Percentiles rank a stretch among this genome's conserved stretches.
phyloP scores from a whole-genome alignment of 371 early-diverging fungal genomes.

The Mucor racemosus region DNA sequence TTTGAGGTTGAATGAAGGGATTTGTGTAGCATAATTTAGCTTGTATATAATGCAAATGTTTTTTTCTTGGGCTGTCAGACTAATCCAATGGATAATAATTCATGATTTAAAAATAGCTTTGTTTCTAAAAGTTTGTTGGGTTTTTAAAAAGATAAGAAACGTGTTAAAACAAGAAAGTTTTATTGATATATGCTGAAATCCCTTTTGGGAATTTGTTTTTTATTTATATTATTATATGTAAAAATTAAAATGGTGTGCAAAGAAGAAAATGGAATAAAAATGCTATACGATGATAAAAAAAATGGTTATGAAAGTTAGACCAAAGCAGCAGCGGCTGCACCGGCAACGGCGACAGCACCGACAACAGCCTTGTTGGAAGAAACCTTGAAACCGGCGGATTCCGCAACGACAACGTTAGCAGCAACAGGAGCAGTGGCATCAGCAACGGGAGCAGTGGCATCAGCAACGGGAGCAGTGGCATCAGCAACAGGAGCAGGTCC shows the following conservation, averaged over 20 bases:
- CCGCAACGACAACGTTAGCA: conserved; percentile 10
- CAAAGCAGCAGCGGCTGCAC: conserved; percentile 22
- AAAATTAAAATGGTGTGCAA: background rate
- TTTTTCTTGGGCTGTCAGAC: too few relatives aligned
- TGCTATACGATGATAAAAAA: background rate
- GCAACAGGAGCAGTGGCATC: background rate
- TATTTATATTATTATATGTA: background rate
- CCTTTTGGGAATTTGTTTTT: background rate
- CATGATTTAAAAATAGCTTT: too few relatives aligned
- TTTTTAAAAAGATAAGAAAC: too few relatives aligned
- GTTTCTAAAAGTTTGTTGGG: too few relatives aligned
- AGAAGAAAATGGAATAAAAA: background rate
- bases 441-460: conserved; percentile 10
- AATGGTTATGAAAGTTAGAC: conserved; percentile 7
- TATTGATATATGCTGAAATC: background rate
- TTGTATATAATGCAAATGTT: too few relatives aligned
- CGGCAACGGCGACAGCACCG: conserved; percentile 27
- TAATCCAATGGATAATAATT: too few relatives aligned
- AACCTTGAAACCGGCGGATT: conserved; percentile 18
- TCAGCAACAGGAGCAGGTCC: background rate
- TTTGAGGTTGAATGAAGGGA: too few relatives aligned
- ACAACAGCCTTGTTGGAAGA: conserved; percentile 21
- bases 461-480: conserved; percentile 14
- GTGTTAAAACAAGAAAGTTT: background rate
- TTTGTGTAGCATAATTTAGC: too few relatives aligned